Conservation (phyloP, 257 asterid genomes). For the Henckelia pumila region DNA sequence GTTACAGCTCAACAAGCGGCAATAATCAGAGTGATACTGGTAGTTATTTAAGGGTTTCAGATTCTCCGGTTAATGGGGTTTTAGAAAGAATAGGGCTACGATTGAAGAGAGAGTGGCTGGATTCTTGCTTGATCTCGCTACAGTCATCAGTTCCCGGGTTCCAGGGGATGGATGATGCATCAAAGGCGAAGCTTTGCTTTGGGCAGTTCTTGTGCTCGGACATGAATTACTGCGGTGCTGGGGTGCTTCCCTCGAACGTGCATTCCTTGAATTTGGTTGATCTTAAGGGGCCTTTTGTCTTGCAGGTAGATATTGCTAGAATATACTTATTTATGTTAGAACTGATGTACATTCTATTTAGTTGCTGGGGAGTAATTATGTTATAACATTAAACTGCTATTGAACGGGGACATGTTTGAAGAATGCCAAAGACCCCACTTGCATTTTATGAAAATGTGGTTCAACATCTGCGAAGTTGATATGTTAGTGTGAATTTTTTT, state of each 20-base stretch:
- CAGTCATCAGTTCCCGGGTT: conserved; percentile 45
- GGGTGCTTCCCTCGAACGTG: conserved; percentile 70
- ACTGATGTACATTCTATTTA: conserved; percentile 1
- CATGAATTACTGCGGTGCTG: conserved; percentile 74
- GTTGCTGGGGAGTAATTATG: conserved; percentile 3
- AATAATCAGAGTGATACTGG: conserved; percentile 2
- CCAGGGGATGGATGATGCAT: conserved; percentile 45
- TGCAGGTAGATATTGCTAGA: conserved; percentile 57
- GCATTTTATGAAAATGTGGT: background rate
- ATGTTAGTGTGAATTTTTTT: background rate
- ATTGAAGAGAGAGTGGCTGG: conserved; percentile 68
- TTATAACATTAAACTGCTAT: background rate
- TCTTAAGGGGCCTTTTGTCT: conserved; percentile 84
- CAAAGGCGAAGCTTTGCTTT: conserved; percentile 79
- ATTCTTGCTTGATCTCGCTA: conserved; percentile 60
- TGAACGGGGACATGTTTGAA: background rate
- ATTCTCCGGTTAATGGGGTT: conserved; percentile 43
- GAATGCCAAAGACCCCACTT: background rate
- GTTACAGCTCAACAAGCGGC: conserved; percentile 1
- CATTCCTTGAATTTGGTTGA: conserved; percentile 59
- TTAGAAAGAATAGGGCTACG: conserved; percentile 59
- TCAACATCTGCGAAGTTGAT: background rate
- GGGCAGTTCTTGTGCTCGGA: conserved; percentile 70
- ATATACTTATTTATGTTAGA: background rate
- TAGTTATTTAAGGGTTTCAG: conserved; percentile 28